These are phyloP conservation scores for Cicer bijugum DNA, from an alignment of 306 rosid genomes.

Conservation along the genomic window DNA sequence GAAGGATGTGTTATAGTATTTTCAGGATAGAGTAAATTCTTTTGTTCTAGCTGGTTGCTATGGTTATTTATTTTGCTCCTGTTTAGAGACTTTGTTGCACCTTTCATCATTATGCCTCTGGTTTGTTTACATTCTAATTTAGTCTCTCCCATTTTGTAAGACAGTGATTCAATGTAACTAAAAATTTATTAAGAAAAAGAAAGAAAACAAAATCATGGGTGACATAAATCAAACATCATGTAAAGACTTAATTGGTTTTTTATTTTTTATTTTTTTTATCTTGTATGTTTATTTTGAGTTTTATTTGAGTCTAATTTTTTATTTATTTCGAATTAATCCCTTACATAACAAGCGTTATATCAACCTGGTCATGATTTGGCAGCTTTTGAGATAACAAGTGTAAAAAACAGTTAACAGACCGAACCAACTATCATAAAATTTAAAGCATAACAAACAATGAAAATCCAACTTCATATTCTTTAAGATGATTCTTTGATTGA, in stretches of 20 bases:
- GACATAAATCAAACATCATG: background rate
- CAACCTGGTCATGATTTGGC: background rate
- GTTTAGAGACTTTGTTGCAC: slow-evolving; percentile 12
- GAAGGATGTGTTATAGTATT: slow-evolving; percentile 9
- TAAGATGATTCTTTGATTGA: no score
- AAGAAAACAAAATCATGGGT: background rate
- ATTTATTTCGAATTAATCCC: background rate
- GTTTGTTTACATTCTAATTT: background rate
- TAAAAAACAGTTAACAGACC: no score
- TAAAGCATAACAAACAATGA: no score
- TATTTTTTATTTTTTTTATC: background rate
- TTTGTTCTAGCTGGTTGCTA: slow-evolving; percentile 3
- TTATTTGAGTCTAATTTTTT: background rate
- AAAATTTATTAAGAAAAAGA: background rate
- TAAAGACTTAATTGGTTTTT: background rate
- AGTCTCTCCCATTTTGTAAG: background rate
- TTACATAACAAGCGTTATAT: background rate
- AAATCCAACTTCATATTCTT: no score
- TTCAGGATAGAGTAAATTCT: background rate
- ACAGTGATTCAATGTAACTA: background rate
- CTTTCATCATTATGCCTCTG: slow-evolving; percentile 24
- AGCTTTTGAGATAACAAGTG: no score
- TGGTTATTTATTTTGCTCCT: background rate
- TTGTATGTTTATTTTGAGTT: background rate
- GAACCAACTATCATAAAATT: no score